phyloP scores from a whole-genome alignment of 352 stramenopile species.

The Phytophthora ohioensis region DNA sequence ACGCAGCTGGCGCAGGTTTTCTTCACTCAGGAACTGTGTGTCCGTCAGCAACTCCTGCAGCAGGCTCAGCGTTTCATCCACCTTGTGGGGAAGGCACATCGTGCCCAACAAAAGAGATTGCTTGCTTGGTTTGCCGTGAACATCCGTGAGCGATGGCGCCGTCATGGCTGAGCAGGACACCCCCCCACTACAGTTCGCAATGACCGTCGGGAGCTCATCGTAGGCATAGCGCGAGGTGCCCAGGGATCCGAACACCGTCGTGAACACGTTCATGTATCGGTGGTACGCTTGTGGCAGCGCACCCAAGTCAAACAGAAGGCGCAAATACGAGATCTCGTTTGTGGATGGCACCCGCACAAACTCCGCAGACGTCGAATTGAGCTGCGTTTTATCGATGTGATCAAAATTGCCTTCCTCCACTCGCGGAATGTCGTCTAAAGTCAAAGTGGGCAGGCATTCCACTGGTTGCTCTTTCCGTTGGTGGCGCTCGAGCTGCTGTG shows the following conservation, averaged over 20 bases:
- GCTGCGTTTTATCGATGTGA: conserved; percentile 49
- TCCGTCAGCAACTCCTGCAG: conserved; percentile 72
- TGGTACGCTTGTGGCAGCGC: conserved; percentile 69
- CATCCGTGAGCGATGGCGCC: conserved; percentile 66
- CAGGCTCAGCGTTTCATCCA: conserved; percentile 68
- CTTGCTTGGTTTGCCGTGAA: conserved; percentile 39
- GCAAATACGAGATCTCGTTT: conserved; percentile 87
- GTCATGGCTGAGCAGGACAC: conserved; percentile 69
- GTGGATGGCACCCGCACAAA: conserved; percentile 81
- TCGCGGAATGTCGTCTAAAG: conserved; percentile 68
- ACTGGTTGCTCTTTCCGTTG: conserved; percentile 74
- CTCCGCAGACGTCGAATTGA: conserved; percentile 47
- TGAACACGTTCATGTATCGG: conserved; percentile 75
- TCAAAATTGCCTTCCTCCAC: conserved; percentile 62
- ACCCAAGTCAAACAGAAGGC: conserved; percentile 69
- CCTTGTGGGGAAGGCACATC: conserved; percentile 79
- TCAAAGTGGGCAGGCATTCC: conserved; percentile 80
- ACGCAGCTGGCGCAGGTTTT: conserved; percentile 79
- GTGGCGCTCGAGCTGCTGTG: conserved; percentile 62
- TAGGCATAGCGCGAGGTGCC: conserved; percentile 74
- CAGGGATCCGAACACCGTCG: conserved; percentile 74
- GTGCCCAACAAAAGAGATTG: conserved; percentile 74
- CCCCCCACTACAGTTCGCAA: conserved; percentile 83
- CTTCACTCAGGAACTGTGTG: conserved; percentile 74
- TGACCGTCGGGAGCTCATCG: conserved; percentile 72